Base-by-base conservation (phyloP, 2,329 filamentous ascomycete genomes). In the Colletotrichum chlorophyti region DNA sequence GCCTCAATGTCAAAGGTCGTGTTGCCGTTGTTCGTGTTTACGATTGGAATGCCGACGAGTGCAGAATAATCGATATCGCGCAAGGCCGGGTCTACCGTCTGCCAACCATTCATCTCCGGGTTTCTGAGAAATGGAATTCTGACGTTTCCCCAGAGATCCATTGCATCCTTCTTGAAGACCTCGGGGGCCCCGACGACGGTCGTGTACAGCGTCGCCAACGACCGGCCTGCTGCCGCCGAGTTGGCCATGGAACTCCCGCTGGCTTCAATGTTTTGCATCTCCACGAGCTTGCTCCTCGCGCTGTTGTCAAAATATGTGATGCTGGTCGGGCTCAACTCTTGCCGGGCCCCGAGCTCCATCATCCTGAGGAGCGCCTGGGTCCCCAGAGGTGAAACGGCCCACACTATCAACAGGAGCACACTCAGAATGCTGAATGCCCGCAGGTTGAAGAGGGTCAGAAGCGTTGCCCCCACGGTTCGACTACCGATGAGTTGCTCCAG, bases 331-430 rank as follows among this genome's bases (percentile, higher is more conserved):
- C 14, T 6, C 6, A 24, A 17, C 15, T n/a, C 23, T 6, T 15
- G 14, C 3, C 21, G 31, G 4, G 21, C 15, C 2, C 27, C 15
- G 8, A 46, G 35, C 3, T 50, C 27, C 14, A 62, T 35, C 26
- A 60, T 48, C 1, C 68, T 67, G 27, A 72, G 48, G 12, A 68
- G 46, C 0, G 69, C 63, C 59, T 72, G 70, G n/a, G 64, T 63
- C 11, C 69, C 70, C 3, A 72, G 53, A 1, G 70, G 69, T 5
- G 70, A 72, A 14, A 71, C 58, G 19, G 61, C 59, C 69, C 70
- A 72, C 11, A 69, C 24, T 1, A 71, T 12, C 6, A 70, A 40
- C 11, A 72, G 52, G 2, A 47, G 50, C 4, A 69, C 6, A 1
- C 63, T 65, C 6, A 72, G 58, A 5, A 65, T 15, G 46, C 70